phyloP scores from a whole-genome alignment of 208 protist species.

The Leishmania amazonensis region DNA sequence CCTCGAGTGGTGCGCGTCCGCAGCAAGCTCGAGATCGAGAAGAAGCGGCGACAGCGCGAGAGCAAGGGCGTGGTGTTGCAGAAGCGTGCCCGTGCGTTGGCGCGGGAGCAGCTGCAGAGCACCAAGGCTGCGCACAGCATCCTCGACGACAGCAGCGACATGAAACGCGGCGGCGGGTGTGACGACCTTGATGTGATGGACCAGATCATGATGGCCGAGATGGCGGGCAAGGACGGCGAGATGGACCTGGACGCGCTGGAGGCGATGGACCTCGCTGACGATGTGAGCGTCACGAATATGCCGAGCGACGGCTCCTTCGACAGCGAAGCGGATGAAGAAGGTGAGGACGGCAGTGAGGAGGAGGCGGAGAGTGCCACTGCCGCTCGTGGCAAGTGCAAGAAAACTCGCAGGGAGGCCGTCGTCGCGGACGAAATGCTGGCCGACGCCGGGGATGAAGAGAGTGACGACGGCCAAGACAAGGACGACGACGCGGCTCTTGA shows the following conservation, averaged over 20 bases:
- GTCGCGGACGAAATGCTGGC: conserved; percentile 19
- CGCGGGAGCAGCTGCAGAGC: conserved; percentile 17
- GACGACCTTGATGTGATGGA: conserved; percentile 10
- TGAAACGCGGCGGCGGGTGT: background rate
- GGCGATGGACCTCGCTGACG: conserved; percentile 33
- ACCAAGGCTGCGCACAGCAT: conserved; percentile 32
- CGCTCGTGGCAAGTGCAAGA: conserved; percentile 8
- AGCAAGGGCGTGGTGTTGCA: conserved; percentile 41
- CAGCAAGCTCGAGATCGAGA: conserved; percentile 40
- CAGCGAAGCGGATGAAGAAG: conserved; percentile 6
- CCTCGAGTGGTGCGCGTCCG: conserved; percentile 54
- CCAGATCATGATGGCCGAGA: conserved; percentile 35
- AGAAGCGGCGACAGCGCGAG: conserved; percentile 27
- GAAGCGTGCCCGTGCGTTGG: conserved; percentile 27
- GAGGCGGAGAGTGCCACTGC: conserved; percentile 6
- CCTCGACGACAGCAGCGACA: conserved; percentile 27
- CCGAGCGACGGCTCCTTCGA: background rate
- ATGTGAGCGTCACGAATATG: conserved; percentile 5
- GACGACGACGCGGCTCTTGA: conserved; percentile 23
- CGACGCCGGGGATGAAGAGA: conserved; percentile 6
- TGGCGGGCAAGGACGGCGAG: conserved; percentile 35
- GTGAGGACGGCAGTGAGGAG: conserved; percentile 15
- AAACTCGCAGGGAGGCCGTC: conserved; percentile 8
- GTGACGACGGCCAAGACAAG: conserved; percentile 10
- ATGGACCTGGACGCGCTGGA: conserved; percentile 46